These are phyloP conservation scores for Pholiota microspora DNA, from an alignment of 768 basidiomycete species.

Conservation along the genomic window DNA sequence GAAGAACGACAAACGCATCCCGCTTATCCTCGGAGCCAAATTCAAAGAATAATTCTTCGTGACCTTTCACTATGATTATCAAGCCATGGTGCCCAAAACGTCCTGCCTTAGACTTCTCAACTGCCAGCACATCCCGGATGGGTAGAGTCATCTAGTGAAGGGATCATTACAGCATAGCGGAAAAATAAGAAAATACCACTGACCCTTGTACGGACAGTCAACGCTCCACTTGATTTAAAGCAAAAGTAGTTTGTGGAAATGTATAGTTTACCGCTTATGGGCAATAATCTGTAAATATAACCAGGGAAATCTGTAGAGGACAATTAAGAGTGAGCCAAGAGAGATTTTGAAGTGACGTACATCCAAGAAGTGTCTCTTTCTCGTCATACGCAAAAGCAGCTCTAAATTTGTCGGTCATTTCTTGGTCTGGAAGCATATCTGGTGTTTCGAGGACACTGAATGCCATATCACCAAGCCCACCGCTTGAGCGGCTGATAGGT, in stretches of 20 bases:
- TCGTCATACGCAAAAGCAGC: conserved; percentile 84
- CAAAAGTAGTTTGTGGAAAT: conserved; percentile 93
- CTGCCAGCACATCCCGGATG: conserved; percentile 81
- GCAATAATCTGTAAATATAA: conserved; percentile 87
- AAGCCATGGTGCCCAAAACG: conserved; percentile 90
- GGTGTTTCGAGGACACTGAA: conserved; percentile 84
- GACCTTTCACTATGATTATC: conserved; percentile 87
- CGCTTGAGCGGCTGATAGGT: conserved; percentile 33
- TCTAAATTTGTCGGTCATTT: conserved; percentile 74
- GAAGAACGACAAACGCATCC: conserved; percentile 67
- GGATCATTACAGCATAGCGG: conserved; percentile 3
- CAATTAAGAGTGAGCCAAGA: conserved; percentile 11
- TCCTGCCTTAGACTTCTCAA: conserved; percentile 83
- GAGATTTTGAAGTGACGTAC: conserved; percentile 47
- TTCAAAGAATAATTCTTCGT: conserved; percentile 98
- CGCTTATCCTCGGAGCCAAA: conserved; percentile 82
- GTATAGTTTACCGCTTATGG: conserved; percentile 84
- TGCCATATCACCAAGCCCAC: conserved; percentile 54
- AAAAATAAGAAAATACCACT: conserved; percentile 24
- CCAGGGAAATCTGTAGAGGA: conserved; percentile 75
- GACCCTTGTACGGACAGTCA: conserved; percentile 81
- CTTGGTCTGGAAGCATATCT: conserved; percentile 57
- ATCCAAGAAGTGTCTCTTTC: conserved; percentile 82
- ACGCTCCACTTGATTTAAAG: conserved; percentile 85
- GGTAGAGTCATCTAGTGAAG: conserved; percentile 86